These are phyloP conservation scores for Plasmodium gaboni DNA, from an alignment of 169 alveolate genomes.

Conservation along the genomic window DNA sequence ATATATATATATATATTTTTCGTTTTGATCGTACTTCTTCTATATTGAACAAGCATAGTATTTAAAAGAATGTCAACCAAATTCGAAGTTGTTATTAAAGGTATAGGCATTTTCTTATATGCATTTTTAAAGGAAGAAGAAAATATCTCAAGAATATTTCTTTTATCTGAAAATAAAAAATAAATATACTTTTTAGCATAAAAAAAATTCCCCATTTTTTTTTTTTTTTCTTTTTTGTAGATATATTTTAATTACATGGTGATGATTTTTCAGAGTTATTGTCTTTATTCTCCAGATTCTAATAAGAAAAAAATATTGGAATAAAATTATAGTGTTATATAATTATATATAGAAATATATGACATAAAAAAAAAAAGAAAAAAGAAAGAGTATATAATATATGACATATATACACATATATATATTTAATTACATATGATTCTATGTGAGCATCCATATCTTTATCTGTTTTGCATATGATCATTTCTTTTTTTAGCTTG, in stretches of 20 bases:
- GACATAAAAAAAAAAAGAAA: not conserved
- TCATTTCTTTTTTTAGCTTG: slow-evolving; percentile 37
- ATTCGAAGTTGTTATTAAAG: slow-evolving; percentile 25
- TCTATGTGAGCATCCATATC: slow-evolving; percentile 30
- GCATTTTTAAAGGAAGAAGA: slow-evolving; percentile 19
- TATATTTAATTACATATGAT: slow-evolving; percentile 31
- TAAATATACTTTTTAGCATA: not conserved
- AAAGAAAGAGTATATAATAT: too few relatives aligned
- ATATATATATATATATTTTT: not conserved
- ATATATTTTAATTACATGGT: not conserved
- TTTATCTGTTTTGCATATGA: slow-evolving; percentile 6
- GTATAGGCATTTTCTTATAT: slow-evolving; percentile 45
- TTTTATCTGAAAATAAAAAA: slow-evolving; percentile 16
- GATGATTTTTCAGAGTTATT: not conserved
- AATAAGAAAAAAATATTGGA: not conserved
- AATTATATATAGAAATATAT: not conserved
- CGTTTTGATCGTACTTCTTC: slow-evolving; percentile 10
- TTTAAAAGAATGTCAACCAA: slow-evolving; percentile 16
- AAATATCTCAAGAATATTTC: slow-evolving; percentile 20
- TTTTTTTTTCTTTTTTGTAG: not conserved
- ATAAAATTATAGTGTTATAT: too few relatives aligned
- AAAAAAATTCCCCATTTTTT: too few relatives aligned
- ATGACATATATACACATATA: too few relatives aligned
- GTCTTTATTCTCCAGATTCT: not conserved
- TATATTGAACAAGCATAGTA: slow-evolving; percentile 19